Conservation (phyloP, 2,329 filamentous ascomycete genomes). For the Mycosphaerelloides madeirae region DNA sequence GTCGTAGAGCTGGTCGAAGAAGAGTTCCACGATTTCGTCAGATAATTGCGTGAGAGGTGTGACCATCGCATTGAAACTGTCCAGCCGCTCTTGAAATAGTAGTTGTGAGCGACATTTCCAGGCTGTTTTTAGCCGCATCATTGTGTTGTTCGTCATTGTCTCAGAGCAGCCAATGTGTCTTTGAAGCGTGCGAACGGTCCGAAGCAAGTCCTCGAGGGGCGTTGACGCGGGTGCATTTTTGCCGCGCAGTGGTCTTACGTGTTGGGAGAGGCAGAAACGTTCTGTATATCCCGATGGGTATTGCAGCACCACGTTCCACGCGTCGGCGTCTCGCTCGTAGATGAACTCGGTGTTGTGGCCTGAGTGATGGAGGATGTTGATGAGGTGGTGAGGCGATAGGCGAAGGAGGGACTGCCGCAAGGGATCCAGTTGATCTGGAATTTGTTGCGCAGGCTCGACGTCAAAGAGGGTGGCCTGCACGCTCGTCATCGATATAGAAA, state of each 20-base stretch:
- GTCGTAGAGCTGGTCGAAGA: slow-evolving; percentile 74
- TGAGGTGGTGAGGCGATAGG: neutral
- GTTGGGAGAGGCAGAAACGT: slow-evolving; percentile 4
- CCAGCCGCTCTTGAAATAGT: no score
- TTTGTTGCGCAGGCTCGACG: neutral
- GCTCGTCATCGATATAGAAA: no score
- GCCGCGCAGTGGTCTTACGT: neutral
- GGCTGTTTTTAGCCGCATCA: no score
- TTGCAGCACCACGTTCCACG: slow-evolving; percentile 1
- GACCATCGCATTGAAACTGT: no score
- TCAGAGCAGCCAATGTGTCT: no score
- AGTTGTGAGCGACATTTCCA: no score
- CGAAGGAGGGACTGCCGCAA: neutral
- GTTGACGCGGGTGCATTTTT: neutral
- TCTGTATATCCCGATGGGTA: slow-evolving; percentile 8
- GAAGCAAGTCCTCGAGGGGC: slow-evolving; percentile 5
- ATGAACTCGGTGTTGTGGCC: neutral
- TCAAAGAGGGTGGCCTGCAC: no score
- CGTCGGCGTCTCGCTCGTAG: neutral
- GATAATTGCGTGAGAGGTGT: no score
- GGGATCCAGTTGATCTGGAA: neutral
- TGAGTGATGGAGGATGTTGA: slow-evolving; percentile 9
- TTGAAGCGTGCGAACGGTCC: neutral
- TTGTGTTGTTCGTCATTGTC: no score
- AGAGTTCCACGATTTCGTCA: slow-evolving; percentile 40